Evolutionary conservation across 148 eudicot genomes (phyloP).

Genomic region (Euryodendron excelsum): DNA sequence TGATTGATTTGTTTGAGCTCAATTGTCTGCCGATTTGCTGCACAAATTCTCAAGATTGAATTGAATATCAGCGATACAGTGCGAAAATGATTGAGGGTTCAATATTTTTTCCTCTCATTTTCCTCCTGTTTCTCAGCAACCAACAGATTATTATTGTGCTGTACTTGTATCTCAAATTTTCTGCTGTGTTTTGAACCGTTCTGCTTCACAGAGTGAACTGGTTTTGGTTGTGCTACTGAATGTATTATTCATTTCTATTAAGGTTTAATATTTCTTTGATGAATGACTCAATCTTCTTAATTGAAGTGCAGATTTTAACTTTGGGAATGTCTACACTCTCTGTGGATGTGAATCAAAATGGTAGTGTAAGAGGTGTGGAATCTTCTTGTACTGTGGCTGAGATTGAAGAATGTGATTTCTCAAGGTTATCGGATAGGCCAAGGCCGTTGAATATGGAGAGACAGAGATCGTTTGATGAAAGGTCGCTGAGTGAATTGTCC

Average conservation of each 20-base stretch:
- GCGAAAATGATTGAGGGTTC: too few relatives aligned
- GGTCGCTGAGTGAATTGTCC: conserved; percentile 55
- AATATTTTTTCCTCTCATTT: background rate
- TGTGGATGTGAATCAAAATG: conserved; percentile 52
- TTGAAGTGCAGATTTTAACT: conserved; percentile 22
- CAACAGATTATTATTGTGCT: background rate
- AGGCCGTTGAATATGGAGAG: conserved; percentile 60
- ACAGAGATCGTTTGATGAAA: conserved; percentile 79
- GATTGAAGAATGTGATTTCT: conserved; percentile 58
- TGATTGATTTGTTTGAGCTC: background rate
- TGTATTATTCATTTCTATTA: background rate
- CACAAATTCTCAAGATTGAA: background rate
- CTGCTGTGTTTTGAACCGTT: background rate
- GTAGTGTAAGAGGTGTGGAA: conserved; percentile 31
- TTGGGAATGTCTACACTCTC: conserved; percentile 38
- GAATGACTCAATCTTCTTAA: background rate
- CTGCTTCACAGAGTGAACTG: background rate
- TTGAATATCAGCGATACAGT: background rate
- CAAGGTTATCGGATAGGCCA: conserved; percentile 53
- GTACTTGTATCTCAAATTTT: too few relatives aligned
- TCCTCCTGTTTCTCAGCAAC: conserved; percentile 3
- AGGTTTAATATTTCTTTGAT: background rate
- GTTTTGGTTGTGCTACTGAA: background rate
- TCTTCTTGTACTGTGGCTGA: conserved; percentile 30
- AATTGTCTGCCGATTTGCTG: background rate